Conservation (phyloP, 768 basidiomycete species). For the Lactarius hatsudake region DNA sequence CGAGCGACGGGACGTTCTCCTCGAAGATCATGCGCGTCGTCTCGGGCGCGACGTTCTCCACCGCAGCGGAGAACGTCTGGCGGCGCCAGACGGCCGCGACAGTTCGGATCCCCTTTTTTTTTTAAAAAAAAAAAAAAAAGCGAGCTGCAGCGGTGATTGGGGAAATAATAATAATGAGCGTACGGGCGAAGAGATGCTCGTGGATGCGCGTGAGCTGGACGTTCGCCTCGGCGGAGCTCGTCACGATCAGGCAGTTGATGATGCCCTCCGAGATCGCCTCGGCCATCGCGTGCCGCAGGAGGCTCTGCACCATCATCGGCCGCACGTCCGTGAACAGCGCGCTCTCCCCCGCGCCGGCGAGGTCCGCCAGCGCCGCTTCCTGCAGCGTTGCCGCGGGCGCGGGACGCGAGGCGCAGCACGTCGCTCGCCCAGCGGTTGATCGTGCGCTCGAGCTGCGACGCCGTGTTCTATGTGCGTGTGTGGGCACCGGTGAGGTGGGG, state of each 20-base stretch:
- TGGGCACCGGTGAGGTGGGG: constrained; percentile 1
- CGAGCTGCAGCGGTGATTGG: too few relatives aligned
- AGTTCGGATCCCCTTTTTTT: constrained; percentile 68
- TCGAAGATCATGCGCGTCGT: constrained; percentile 64
- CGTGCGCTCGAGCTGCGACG: constrained; percentile 61
- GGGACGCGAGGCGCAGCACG: constrained; percentile 56
- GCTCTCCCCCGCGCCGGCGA: constrained; percentile 49
- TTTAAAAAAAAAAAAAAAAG: too few relatives aligned
- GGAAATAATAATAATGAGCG: background rate
- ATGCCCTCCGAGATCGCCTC: constrained; percentile 75
- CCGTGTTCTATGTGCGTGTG: constrained; percentile 56
- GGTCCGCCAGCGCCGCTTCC: constrained; percentile 56
- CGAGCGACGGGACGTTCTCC: constrained; percentile 70
- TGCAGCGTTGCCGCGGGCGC: constrained; percentile 51
- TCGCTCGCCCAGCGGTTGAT: constrained; percentile 90
- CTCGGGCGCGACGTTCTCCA: constrained; percentile 70
- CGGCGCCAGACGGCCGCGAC: constrained; percentile 90
- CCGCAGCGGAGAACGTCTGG: constrained; percentile 85
- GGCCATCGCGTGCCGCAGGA: constrained; percentile 77
- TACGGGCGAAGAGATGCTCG: constrained; percentile 82
- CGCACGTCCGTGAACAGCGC: constrained; percentile 34
- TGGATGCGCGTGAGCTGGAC: constrained; percentile 82
- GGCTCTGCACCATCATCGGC: constrained; percentile 73
- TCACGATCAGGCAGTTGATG: constrained; percentile 83
- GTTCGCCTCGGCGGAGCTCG: constrained; percentile 82